phyloP scores from a whole-genome alignment of 139 green algal species.

The Limnomonas spitsbergensis region DNA sequence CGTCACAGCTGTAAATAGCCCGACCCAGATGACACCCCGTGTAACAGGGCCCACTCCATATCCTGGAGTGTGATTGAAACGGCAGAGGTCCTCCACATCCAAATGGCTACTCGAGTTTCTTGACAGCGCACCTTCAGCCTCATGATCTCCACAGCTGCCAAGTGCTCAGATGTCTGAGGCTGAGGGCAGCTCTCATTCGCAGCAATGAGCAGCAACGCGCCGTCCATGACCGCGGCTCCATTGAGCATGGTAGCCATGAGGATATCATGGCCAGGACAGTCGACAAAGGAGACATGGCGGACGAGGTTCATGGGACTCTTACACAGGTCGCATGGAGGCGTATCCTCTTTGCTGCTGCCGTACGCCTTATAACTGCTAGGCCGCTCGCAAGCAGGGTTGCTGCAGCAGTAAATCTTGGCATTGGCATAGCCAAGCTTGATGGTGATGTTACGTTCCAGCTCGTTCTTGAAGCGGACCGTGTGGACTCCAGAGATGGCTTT shows the following conservation, averaged over 20 bases:
- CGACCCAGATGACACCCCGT: too few relatives aligned
- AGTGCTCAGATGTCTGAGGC: slow-evolving; percentile 94
- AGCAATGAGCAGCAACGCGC: slow-evolving; percentile 95
- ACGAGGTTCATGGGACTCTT: slow-evolving; percentile 81
- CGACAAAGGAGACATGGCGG: slow-evolving; percentile 97
- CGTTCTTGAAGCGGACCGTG: slow-evolving; percentile 99
- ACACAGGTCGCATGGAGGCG: slow-evolving; percentile 55
- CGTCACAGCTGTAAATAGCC: too few relatives aligned
- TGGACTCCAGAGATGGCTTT: slow-evolving; percentile 99
- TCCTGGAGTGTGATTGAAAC: too few relatives aligned
- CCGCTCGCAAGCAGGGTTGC: slow-evolving; percentile 73
- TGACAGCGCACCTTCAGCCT: slow-evolving; percentile 44
- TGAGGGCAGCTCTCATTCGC: slow-evolving; percentile 98
- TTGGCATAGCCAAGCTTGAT: slow-evolving; percentile 99
- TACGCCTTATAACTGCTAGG: slow-evolving; percentile 87
- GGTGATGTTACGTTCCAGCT: slow-evolving; percentile 99
- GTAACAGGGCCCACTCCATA: too few relatives aligned
- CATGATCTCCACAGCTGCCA: slow-evolving; percentile 99
- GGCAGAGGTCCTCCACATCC: too few relatives aligned
- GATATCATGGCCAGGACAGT: slow-evolving; percentile 99
- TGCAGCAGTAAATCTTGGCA: slow-evolving; percentile 98
- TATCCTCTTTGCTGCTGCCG: slow-evolving; percentile 84
- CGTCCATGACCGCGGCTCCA: slow-evolving; percentile 98
- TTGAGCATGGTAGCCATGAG: slow-evolving; percentile 99
- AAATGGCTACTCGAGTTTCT: too few relatives aligned